A percentile compares a stretch with the other conserved stretches of the same genome.
Conservation (phyloP, 179 eudicot genomes). For the Beta lomatogona region DNA sequence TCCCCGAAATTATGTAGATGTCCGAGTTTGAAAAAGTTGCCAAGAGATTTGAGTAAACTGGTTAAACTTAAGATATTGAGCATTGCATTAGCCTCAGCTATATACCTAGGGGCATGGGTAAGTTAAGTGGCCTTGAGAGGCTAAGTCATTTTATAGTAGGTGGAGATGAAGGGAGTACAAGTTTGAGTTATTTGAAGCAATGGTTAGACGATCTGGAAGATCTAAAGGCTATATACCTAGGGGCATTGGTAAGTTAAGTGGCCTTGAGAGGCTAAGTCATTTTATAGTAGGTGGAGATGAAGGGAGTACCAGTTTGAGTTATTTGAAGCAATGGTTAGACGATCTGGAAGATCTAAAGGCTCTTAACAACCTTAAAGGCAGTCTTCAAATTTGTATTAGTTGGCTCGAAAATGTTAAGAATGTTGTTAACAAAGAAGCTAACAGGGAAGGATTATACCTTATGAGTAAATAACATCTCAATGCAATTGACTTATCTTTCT, state of each 20-base stretch:
- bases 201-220: slow-evolving; percentile 22
- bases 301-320: no score
- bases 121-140: slow-evolving; percentile 18
- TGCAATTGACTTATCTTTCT: background rate
- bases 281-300: no score
- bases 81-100: background rate
- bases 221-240: no score
- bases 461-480: slow-evolving; percentile 8
- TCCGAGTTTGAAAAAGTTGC: background rate
- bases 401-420: background rate
- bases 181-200: no score
- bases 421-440: background rate
- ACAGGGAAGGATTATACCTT: background rate
- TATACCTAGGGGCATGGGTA: slow-evolving; percentile 18
- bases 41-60: background rate
- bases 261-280: no score
- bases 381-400: background rate
- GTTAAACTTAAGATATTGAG: slow-evolving; percentile 8
- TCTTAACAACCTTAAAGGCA: slow-evolving; percentile 13
- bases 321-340: no score
- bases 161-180: background rate
- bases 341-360: no score
- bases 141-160: background rate
- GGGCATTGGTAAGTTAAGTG: no score
- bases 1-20: no score